Evolutionary conservation across 192 early-diverging fungal genomes (phyloP).

Genomic region (Backusella liffmaniae): DNA sequence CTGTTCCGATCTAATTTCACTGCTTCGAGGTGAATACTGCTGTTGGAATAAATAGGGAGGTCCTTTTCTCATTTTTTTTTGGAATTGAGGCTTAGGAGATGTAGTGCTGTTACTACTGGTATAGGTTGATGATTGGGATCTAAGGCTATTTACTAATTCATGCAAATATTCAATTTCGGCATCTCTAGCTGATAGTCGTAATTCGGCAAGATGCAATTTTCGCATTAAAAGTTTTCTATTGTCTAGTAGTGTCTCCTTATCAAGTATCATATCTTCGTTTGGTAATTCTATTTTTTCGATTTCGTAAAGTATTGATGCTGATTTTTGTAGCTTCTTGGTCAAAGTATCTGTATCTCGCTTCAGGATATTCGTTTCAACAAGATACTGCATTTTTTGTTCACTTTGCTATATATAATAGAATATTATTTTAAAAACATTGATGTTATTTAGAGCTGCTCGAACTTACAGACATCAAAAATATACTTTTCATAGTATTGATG

Average conservation of each 20-base stretch:
- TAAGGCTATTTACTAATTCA: constrained; percentile 10
- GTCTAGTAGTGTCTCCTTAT: constrained; percentile 11
- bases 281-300: constrained; percentile 28
- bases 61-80: constrained; percentile 8
- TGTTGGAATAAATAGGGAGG: constrained; percentile 32
- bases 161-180: constrained; percentile 34
- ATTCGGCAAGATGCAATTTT: constrained; percentile 31
- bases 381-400: constrained; percentile 28
- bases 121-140: background rate
- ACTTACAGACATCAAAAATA: constrained; percentile 18
- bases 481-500: constrained; percentile 28
- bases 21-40: constrained; percentile 29
- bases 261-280: constrained; percentile 14
- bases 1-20: constrained; percentile 13
- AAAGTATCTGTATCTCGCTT: constrained; percentile 34
- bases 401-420: constrained; percentile 29
- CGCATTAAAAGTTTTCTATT: constrained; percentile 26
- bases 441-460: background rate
- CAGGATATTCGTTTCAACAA: constrained; percentile 31
- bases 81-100: constrained; percentile 3
- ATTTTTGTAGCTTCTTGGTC: constrained; percentile 24
- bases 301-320: constrained; percentile 6
- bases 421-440: background rate
- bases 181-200: constrained; percentile 31
- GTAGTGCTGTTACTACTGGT: background rate